Percentiles rank a stretch among this genome's conserved stretches.
These are phyloP conservation scores for Trichoderma semiorbis DNA, from an alignment of 2,329 filamentous ascomycete species.

Conservation along the genomic window DNA sequence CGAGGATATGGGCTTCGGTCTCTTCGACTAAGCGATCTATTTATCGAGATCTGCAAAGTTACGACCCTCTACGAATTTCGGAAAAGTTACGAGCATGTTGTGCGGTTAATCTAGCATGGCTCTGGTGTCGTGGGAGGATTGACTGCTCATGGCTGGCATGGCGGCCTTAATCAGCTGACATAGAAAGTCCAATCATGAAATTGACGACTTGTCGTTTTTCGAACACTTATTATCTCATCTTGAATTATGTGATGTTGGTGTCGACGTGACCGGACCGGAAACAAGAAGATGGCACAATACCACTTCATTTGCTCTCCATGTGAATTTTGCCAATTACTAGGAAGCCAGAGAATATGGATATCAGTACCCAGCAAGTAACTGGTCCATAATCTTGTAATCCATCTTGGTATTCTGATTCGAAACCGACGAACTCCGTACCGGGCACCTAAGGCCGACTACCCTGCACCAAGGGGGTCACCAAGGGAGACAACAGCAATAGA, in stretches of 20 bases:
- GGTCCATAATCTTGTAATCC: not conserved
- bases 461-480: not conserved
- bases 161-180: conserved; percentile 28
- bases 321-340: not conserved
- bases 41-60: conserved; percentile 27
- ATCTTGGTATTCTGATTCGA: not conserved
- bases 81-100: conserved; percentile 33
- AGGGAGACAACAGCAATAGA: not conserved
- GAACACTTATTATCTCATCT: not conserved
- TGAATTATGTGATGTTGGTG: not conserved
- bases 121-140: conserved; percentile 32
- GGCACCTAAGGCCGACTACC: not conserved
- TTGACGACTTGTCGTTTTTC: conserved; percentile 29
- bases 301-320: not conserved
- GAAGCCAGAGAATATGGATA: not conserved
- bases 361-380: not conserved
- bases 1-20: conserved; percentile 75
- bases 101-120: conserved; percentile 32
- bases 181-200: conserved; percentile 31
- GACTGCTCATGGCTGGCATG: conserved; percentile 31
- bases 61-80: conserved; percentile 34
- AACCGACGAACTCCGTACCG: not conserved
- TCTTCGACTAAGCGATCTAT: conserved; percentile 62
- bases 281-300: not conserved
- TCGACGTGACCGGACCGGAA: not conserved